Evolutionary conservation across 2,329 filamentous ascomycete genomes (phyloP).

Genomic region (Myriosclerotinia scirpicola): DNA sequence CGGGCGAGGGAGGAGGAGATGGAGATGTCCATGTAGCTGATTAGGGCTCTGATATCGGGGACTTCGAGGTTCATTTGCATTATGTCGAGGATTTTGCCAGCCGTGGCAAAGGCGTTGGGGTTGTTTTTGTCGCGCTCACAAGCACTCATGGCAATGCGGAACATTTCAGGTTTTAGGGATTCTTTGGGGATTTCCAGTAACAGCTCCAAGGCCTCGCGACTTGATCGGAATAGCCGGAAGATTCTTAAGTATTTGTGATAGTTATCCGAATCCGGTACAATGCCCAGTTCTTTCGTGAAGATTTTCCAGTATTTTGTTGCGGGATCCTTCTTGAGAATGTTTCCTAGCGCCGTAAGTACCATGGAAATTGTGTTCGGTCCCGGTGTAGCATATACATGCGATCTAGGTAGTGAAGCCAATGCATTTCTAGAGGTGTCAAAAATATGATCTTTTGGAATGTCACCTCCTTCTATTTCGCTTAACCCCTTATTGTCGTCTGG

Average conservation of each 20-base stretch:
- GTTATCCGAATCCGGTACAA: slow-evolving; percentile 72
- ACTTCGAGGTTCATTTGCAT: slow-evolving; percentile 53
- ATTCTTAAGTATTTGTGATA: slow-evolving; percentile 67
- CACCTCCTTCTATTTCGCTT: not conserved
- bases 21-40: slow-evolving; percentile 57
- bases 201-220: slow-evolving; percentile 58
- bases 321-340: slow-evolving; percentile 58
- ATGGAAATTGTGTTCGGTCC: slow-evolving; percentile 64
- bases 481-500: not conserved
- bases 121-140: slow-evolving; percentile 79
- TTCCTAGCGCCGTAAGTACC: slow-evolving; percentile 62
- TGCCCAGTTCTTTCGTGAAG: slow-evolving; percentile 59
- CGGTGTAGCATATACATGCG: slow-evolving; percentile 46
- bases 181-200: slow-evolving; percentile 54
- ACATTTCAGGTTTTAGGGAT: slow-evolving; percentile 53
- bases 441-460: not conserved
- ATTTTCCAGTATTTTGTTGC: slow-evolving; percentile 77
- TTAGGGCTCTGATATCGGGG: slow-evolving; percentile 53
- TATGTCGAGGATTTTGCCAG: slow-evolving; percentile 61
- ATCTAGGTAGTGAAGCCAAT: slow-evolving; percentile 11
- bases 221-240: slow-evolving; percentile 65
- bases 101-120: slow-evolving; percentile 63
- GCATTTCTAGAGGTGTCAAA: slow-evolving; percentile 6
- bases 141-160: slow-evolving; percentile 70
- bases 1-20: slow-evolving; percentile 40